These are phyloP conservation scores for Podospora bellae-mahoneyi DNA, from an alignment of 495 filamentous ascomycete genomes.

Conservation along the genomic window DNA sequence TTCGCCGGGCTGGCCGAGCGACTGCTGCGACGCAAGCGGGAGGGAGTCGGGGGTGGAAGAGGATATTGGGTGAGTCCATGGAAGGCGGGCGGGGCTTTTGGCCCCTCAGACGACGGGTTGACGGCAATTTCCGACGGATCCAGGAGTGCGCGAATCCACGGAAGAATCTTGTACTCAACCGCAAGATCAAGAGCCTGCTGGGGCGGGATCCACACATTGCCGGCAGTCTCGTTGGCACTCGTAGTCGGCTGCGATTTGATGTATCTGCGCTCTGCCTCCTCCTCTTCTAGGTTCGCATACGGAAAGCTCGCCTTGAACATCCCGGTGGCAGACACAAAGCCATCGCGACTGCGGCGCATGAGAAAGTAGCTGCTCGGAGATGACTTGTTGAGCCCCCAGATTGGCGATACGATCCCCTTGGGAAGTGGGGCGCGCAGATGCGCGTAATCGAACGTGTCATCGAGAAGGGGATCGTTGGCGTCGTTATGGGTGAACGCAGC, in stretches of 20 bases:
- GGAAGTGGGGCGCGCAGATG: conserved; percentile 90
- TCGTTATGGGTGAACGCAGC: conserved; percentile 58
- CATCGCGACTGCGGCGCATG: conserved; percentile 94
- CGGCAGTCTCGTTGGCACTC: conserved; percentile 86
- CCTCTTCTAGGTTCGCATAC: conserved; percentile 80
- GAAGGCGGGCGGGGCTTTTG: conserved; percentile 67
- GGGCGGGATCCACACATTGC: conserved; percentile 89
- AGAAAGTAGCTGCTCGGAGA: conserved; percentile 90
- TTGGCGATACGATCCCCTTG: conserved; percentile 81
- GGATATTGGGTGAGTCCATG: conserved; percentile 31
- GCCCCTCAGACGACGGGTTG: conserved; percentile 45
- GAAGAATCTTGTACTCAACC: conserved; percentile 70
- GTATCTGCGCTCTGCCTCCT: conserved; percentile 80
- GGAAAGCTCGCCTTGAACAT: conserved; percentile 99
- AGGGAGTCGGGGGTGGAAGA: conserved; percentile 44
- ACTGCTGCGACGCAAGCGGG: conserved; percentile 44
- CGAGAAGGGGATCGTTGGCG: conserved; percentile 66
- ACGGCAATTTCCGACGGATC: conserved; percentile 66
- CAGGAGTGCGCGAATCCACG: conserved; percentile 87
- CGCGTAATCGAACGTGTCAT: conserved; percentile 90
- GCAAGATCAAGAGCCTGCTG: conserved; percentile 77
- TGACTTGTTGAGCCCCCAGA: conserved; percentile 62
- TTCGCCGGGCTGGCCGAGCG: conserved; percentile 56
- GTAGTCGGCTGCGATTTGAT: conserved; percentile 75
- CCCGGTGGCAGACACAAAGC: conserved; percentile 90